Base-by-base conservation (phyloP, 2,329 filamentous ascomycete species). In the Byssochlamys sp. region DNA sequence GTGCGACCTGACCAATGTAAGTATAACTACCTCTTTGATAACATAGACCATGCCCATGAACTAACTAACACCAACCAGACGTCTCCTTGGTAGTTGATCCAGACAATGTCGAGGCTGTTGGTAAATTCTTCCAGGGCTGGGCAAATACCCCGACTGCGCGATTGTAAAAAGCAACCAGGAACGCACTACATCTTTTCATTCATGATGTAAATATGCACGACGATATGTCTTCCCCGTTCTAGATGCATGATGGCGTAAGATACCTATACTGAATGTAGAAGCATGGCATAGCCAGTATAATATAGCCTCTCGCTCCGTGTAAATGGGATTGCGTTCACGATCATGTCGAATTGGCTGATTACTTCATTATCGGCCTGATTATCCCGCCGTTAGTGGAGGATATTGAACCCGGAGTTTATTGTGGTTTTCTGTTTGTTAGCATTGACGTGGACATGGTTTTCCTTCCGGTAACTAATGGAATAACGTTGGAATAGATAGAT, bases 361-460 rank as follows among this genome's bases (percentile, higher is more conserved):
- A 74, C 57, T 75, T 76, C 55, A 69, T 70, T 29, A 69, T 75
- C 28, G 83, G 85, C 26, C 78, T 86, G 66, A 78, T 85, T 7
- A 84, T 83, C 0, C 85, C 84, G 0, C 77, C 83, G 1, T 78
- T 87, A 60, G 78, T 87, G 14, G 72, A 80, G 55, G 80, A 80
- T 55, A 83, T 72, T 0, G 74, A 73, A 0, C 77, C 68, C 60
- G 76, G 76, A 10, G 65, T 68, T 3, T 84, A 83, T 64, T n/a
- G 49, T 24, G 9, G 70, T 72, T 1, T 81, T 80, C 57, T 77
- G 75, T 55, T 63, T 77, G 5, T 62, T 80, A 4, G 75, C 75
- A 0, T 65, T 75, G 6, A 59, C 75, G 5, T 83, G 78, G 75
- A 75, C 77, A 0, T 80, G 66, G 68, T 64, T 76, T 48, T 78